Percentiles rank a stretch among this genome's conserved stretches.
Evolutionary conservation across 768 basidiomycete species (phyloP).

Genomic region (Royoungia palumana): DNA sequence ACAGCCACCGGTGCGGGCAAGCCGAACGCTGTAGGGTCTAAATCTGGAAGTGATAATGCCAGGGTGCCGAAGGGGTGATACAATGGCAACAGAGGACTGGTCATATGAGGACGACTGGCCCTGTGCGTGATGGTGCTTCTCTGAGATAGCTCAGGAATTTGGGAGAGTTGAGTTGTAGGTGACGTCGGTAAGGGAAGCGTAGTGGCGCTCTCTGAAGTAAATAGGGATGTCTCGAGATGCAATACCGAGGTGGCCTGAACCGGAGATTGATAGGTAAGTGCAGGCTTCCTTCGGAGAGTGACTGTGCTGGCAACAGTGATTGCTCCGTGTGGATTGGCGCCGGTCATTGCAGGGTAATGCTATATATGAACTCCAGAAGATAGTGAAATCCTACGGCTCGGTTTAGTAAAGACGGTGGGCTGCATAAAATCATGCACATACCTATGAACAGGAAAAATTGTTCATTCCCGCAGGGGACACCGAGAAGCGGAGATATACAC

Average conservation of each 20-base stretch:
- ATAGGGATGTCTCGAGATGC: slow-evolving; percentile 21
- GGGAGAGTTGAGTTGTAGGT: slow-evolving; percentile 12
- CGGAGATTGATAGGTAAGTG: slow-evolving; percentile 57
- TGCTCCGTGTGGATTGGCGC: slow-evolving; percentile 18
- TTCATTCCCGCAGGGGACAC: slow-evolving; percentile 22
- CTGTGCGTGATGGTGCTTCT: slow-evolving; percentile 14
- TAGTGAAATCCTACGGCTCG: slow-evolving; percentile 9
- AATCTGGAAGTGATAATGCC: slow-evolving; percentile 62
- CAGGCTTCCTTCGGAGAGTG: slow-evolving; percentile 53
- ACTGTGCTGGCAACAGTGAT: slow-evolving; percentile 10
- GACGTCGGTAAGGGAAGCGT: slow-evolving; percentile 9
- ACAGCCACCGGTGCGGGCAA: slow-evolving; percentile 47
- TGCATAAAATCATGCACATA: slow-evolving; percentile 1
- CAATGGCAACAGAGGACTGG: slow-evolving; percentile 51
- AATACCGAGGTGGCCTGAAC: slow-evolving; percentile 30
- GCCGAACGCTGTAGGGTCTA: slow-evolving; percentile 57
- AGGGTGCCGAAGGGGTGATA: slow-evolving; percentile 66
- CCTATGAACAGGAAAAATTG: slow-evolving; percentile 20
- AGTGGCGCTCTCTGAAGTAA: slow-evolving; percentile 17
- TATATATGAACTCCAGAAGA: slow-evolving; percentile 2
- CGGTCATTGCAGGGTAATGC: slow-evolving; percentile 18
- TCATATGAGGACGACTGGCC: slow-evolving; percentile 24
- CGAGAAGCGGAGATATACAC: slow-evolving; percentile 14
- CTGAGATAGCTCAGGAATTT: slow-evolving; percentile 11
- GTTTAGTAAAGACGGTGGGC: slow-evolving; percentile 2